These are phyloP conservation scores for Geotrichum australiense DNA, from an alignment of 1,139 yeast species.

Conservation along the genomic window DNA sequence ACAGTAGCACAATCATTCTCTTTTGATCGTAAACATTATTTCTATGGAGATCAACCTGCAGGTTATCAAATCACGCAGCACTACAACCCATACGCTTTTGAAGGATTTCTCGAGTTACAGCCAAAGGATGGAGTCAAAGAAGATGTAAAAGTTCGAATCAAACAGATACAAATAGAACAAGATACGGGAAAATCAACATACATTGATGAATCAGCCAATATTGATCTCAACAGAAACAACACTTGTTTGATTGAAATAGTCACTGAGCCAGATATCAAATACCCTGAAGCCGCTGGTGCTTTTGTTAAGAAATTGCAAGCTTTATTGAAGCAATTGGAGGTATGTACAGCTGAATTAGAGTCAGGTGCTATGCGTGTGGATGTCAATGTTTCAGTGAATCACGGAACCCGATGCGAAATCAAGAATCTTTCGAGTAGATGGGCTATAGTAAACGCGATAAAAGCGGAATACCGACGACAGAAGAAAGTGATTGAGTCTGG, in stretches of 20 bases:
- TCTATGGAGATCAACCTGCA: constrained; percentile 92
- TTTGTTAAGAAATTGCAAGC: constrained; percentile 78
- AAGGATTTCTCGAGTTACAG: constrained; percentile 50
- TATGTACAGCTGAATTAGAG: constrained; percentile 87
- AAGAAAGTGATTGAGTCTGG: constrained; percentile 37
- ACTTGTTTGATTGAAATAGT: constrained; percentile 86
- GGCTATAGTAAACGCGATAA: constrained; percentile 71
- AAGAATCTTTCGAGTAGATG: constrained; percentile 82
- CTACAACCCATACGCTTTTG: constrained; percentile 67
- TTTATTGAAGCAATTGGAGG: constrained; percentile 56
- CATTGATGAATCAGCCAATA: constrained; percentile 36
- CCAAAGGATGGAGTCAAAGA: constrained; percentile 46
- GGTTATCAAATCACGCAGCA: constrained; percentile 96
- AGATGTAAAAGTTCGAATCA: constrained; percentile 39
- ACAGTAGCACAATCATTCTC: constrained; percentile 49
- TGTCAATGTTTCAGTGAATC: constrained; percentile 73
- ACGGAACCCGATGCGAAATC: constrained; percentile 65
- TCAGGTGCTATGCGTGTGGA: constrained; percentile 95
- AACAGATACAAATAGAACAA: constrained; percentile 83
- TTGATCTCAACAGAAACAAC: constrained; percentile 81
- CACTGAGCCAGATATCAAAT: constrained; percentile 78
- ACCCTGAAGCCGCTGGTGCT: constrained; percentile 60
- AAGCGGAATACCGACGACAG: constrained; percentile 71
- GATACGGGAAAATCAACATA: constrained; percentile 86
- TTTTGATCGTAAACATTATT: constrained; percentile 92